These are phyloP conservation scores for Verbascum thapsus DNA, from an alignment of 257 asterid species.

Conservation along the genomic window DNA sequence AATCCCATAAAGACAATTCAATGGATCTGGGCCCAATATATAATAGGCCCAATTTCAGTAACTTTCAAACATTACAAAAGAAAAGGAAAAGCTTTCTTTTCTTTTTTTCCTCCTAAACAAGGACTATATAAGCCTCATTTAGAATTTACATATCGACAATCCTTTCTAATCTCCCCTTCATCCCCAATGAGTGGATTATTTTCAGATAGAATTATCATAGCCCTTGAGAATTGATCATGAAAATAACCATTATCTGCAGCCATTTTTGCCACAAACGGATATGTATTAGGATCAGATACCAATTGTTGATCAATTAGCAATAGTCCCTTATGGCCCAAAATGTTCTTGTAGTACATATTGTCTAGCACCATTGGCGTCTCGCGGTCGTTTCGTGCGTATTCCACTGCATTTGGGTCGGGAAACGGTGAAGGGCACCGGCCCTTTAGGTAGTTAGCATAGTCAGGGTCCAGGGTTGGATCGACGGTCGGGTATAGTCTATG, in stretches of 20 bases:
- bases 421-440: slow-evolving; percentile 59
- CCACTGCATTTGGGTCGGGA: slow-evolving; percentile 56
- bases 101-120: not conserved
- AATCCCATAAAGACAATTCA: not conserved
- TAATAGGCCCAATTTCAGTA: slow-evolving; percentile 15
- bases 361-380: slow-evolving; percentile 66
- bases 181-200: slow-evolving; percentile 60
- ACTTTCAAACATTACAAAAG: not conserved
- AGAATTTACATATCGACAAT: slow-evolving; percentile 59
- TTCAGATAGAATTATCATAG: slow-evolving; percentile 61
- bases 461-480: slow-evolving; percentile 61
- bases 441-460: slow-evolving; percentile 57
- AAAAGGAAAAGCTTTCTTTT: not conserved
- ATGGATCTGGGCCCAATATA: not conserved
- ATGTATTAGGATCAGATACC: slow-evolving; percentile 56
- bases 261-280: slow-evolving; percentile 73
- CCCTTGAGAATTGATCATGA: slow-evolving; percentile 61
- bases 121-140: no score
- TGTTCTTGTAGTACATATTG: slow-evolving; percentile 66
- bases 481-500: slow-evolving; percentile 65
- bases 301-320: slow-evolving; percentile 57
- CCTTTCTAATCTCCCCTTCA: slow-evolving; percentile 66
- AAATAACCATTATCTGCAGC: slow-evolving; percentile 71
- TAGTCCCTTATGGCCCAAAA: slow-evolving; percentile 56
- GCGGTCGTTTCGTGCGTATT: slow-evolving; percentile 60